phyloP scores from a whole-genome alignment of 2,329 filamentous ascomycete species.

The Fusarium ramigenum region DNA sequence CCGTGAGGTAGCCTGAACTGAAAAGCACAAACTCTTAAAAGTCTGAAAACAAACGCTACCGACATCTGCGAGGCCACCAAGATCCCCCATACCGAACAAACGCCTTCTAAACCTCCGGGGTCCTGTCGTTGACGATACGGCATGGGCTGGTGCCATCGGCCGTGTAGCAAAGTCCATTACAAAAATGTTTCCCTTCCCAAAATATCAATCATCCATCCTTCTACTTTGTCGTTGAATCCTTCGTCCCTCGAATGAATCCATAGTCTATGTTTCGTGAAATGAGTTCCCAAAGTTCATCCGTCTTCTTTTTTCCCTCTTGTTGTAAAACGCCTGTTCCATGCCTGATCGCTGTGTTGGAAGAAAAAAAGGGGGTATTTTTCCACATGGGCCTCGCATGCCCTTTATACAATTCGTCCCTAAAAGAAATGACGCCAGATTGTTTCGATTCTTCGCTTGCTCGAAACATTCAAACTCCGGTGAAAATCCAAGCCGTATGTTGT shows the following conservation, averaged over 20 bases:
- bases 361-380: constrained; percentile 32
- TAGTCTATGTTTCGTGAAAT: constrained; percentile 39
- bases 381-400: constrained; percentile 24
- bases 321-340: constrained; percentile 38
- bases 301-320: constrained; percentile 32
- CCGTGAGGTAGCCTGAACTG: constrained; percentile 39
- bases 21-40: constrained; percentile 14
- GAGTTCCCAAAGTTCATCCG: constrained; percentile 29
- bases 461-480: constrained; percentile 38
- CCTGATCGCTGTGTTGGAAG: constrained; percentile 32
- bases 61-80: constrained; percentile 13
- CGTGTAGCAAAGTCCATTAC: constrained; percentile 33
- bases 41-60: constrained; percentile 27
- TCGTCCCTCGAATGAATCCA: constrained; percentile 28
- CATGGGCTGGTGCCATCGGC: constrained; percentile 10
- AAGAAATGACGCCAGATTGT: constrained; percentile 39
- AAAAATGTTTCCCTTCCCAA: constrained; percentile 18
- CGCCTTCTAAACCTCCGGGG: constrained; percentile 25
- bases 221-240: constrained; percentile 31
- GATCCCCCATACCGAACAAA: constrained; percentile 2
- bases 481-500: constrained; percentile 22
- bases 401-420: constrained; percentile 37
- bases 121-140: constrained; percentile 12
- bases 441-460: constrained; percentile 29
- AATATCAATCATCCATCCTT: constrained; percentile 19